Percentiles rank a stretch among this genome's conserved stretches.
These are phyloP conservation scores for Geum urbanum DNA, from an alignment of 306 rosid species.

Conservation along the genomic window DNA sequence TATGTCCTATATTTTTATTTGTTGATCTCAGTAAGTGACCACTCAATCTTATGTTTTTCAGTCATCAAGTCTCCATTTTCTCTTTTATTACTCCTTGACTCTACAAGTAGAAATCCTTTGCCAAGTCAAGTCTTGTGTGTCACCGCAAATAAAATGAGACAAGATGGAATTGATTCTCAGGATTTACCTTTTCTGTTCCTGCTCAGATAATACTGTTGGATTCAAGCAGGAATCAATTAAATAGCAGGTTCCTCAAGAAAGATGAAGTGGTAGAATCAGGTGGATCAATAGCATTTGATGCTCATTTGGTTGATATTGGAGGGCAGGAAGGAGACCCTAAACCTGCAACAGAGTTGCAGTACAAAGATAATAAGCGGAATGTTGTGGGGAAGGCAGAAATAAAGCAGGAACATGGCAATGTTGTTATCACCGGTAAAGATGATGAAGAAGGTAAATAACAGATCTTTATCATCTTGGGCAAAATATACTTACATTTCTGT, in stretches of 20 bases:
- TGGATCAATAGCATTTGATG: slow-evolving; percentile 55
- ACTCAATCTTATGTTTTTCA: neutral
- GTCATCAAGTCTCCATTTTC: neutral
- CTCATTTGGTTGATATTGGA: slow-evolving; percentile 67
- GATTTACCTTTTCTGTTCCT: slow-evolving; percentile 18
- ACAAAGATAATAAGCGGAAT: slow-evolving; percentile 24
- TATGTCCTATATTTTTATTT: slow-evolving; percentile 9
- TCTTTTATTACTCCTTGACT: neutral
- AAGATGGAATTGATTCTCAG: slow-evolving; percentile 11
- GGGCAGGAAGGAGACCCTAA: slow-evolving; percentile 45
- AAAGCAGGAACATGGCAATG: slow-evolving; percentile 34
- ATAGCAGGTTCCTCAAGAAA: slow-evolving; percentile 62
- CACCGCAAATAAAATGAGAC: neutral
- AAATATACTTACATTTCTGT: no score
- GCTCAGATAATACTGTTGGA: slow-evolving; percentile 66
- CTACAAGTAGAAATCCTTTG: slow-evolving; percentile 1
- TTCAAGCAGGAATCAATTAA: slow-evolving; percentile 49
- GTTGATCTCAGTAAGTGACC: neutral
- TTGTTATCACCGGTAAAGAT: slow-evolving; percentile 21
- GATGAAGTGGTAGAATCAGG: slow-evolving; percentile 57
- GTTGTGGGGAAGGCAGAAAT: slow-evolving; percentile 26
- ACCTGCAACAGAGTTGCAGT: slow-evolving; percentile 32
- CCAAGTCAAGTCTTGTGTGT: neutral
- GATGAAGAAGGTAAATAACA: slow-evolving; percentile 35
- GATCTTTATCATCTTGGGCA: no score